A percentile compares a stretch with the other conserved stretches of the same genome.
phyloP scores from a whole-genome alignment of 2,329 filamentous ascomycete species.

The Claviceps paspali region DNA sequence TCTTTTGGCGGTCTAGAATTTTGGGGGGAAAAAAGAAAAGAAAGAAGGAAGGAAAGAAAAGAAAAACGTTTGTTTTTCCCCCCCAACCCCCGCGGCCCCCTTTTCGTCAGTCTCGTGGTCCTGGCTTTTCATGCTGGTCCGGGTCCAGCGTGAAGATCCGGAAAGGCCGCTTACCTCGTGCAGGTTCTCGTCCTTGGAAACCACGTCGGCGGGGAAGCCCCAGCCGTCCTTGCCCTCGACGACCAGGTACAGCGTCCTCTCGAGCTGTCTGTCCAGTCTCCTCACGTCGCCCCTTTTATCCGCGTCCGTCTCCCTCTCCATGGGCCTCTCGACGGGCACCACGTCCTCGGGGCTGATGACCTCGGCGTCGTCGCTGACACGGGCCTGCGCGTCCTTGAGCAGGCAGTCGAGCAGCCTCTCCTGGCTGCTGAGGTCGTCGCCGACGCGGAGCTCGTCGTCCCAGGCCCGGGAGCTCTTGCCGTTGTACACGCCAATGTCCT shows the following conservation, averaged over 20 bases:
- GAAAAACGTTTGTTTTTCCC: too few relatives aligned
- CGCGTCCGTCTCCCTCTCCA: constrained; percentile 59
- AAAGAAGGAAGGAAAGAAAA: constrained; percentile 10
- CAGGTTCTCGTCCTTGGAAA: constrained; percentile 59
- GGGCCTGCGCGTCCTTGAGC: constrained; percentile 57
- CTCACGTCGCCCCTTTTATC: constrained; percentile 59
- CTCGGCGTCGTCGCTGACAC: constrained; percentile 46
- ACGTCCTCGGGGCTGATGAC: constrained; percentile 41
- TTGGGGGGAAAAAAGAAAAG: not conserved
- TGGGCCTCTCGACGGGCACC: constrained; percentile 54
- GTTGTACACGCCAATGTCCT: constrained; percentile 76
- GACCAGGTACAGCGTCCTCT: constrained; percentile 74
- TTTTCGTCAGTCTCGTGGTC: too few relatives aligned
- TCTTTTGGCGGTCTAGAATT: constrained; percentile 58
- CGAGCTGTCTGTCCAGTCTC: constrained; percentile 66
- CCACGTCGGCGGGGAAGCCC: constrained; percentile 63
- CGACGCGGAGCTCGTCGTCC: constrained; percentile 81
- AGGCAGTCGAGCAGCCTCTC: constrained; percentile 52
- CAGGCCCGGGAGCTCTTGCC: constrained; percentile 56
- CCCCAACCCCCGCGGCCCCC: too few relatives aligned
- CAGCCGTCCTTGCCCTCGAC: constrained; percentile 64
- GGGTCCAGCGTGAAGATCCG: too few relatives aligned
- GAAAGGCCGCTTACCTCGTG: constrained; percentile 77
- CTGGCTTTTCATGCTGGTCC: too few relatives aligned
- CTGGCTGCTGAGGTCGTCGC: constrained; percentile 50